Conservation (phyloP, 495 filamentous ascomycete species). For the Darksidea phi region DNA sequence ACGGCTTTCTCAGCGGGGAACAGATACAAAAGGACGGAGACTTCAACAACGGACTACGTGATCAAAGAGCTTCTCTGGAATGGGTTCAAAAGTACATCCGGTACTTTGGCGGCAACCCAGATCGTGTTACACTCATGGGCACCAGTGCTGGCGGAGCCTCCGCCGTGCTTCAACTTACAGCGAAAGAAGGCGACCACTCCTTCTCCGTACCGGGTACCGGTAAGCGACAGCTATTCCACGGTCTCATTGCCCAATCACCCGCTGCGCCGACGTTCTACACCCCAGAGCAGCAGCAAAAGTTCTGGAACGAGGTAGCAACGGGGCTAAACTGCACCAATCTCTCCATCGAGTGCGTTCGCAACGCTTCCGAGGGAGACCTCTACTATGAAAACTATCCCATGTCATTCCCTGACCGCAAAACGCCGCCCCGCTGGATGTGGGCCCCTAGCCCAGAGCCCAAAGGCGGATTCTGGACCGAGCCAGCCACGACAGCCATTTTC, state of each 20-base stretch:
- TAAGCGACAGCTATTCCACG: slow-evolving; percentile 18
- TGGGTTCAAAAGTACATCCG: slow-evolving; percentile 54
- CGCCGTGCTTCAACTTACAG: slow-evolving; percentile 22
- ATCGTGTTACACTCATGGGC: slow-evolving; percentile 18
- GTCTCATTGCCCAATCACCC: slow-evolving; percentile 15
- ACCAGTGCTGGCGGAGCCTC: slow-evolving; percentile 28
- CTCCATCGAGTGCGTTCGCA: slow-evolving; percentile 17
- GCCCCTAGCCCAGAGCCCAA: slow-evolving; percentile 13
- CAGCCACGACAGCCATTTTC: slow-evolving; percentile 10
- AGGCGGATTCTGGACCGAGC: slow-evolving; percentile 20
- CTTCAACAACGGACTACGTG: slow-evolving; percentile 53
- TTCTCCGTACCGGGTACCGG: slow-evolving; percentile 11
- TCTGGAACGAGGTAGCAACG: slow-evolving; percentile 17
- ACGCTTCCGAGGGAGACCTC: slow-evolving; percentile 12
- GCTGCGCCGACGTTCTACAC: slow-evolving; percentile 28
- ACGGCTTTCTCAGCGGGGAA: slow-evolving; percentile 59
- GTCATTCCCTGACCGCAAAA: slow-evolving; percentile 25
- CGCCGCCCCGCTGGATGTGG: slow-evolving; percentile 28
- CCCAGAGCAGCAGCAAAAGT: slow-evolving; percentile 11
- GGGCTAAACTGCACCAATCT: slow-evolving; percentile 24
- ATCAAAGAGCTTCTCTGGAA: slow-evolving; percentile 65
- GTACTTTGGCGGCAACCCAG: slow-evolving; percentile 20
- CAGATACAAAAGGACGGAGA: slow-evolving; percentile 52
- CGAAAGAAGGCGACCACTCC: slow-evolving; percentile 42
- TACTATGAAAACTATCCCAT: slow-evolving; percentile 28